Conservation (phyloP, 208 protist genomes). For the Leishmania tropica region DNA sequence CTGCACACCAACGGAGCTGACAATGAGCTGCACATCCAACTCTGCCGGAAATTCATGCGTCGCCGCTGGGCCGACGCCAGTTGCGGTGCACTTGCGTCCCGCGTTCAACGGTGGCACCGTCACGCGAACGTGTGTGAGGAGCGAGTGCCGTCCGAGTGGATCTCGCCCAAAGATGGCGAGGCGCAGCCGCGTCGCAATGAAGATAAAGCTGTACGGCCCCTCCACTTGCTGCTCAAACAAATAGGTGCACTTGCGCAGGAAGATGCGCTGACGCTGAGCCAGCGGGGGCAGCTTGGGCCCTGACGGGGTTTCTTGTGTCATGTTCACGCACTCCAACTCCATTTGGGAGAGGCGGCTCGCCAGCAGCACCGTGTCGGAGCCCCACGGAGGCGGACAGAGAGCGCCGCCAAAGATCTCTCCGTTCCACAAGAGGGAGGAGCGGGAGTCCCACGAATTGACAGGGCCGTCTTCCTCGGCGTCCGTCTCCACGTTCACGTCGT, state of each 20-base stretch:
- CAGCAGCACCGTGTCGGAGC: conserved; percentile 76
- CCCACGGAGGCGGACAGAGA: conserved; percentile 59
- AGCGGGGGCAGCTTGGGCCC: conserved; percentile 20
- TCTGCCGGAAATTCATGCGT: conserved; percentile 6
- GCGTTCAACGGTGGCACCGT: conserved; percentile 3
- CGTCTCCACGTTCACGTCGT: conserved; percentile 54
- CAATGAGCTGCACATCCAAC: conserved; percentile 57
- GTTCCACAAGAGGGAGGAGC: conserved; percentile 83
- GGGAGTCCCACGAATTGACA: conserved; percentile 22
- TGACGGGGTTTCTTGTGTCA: not conserved
- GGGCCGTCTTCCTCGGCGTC: conserved; percentile 41
- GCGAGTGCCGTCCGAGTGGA: conserved; percentile 83
- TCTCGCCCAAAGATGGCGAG: conserved; percentile 89
- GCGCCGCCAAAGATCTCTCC: conserved; percentile 85
- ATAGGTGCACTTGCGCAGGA: conserved; percentile 57
- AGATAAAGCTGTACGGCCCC: conserved; percentile 88
- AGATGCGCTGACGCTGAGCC: conserved; percentile 44
- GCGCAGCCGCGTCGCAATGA: conserved; percentile 61
- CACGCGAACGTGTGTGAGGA: conserved; percentile 63
- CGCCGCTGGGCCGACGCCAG: not conserved
- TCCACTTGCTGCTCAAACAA: conserved; percentile 77
- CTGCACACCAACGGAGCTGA: conserved; percentile 75
- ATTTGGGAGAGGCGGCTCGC: conserved; percentile 59
- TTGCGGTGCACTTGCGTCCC: not conserved
- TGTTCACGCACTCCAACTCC: conserved; percentile 45